These are phyloP conservation scores for Trichoderma atrobrunneum DNA, from an alignment of 2,329 filamentous ascomycete species.

Conservation along the genomic window DNA sequence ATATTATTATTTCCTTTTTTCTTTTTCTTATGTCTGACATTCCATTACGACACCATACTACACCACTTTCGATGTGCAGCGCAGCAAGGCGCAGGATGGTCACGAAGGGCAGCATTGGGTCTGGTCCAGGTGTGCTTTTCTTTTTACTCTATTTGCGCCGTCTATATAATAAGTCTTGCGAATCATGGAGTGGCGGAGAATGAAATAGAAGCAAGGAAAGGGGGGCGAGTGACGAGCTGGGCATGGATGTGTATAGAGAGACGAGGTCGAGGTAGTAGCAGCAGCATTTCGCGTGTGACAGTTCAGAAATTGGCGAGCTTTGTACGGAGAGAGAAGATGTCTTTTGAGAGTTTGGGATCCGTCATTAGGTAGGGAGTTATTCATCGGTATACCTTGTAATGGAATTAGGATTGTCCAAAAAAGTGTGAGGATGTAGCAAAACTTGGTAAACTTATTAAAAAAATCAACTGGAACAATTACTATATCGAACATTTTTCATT, in stretches of 20 bases:
- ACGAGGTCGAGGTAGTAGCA: constrained; percentile 3
- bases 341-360: constrained; percentile 22
- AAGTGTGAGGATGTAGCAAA: background rate
- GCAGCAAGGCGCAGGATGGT: constrained; percentile 40
- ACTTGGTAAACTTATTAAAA: background rate
- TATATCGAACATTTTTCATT: background rate
- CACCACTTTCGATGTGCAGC: constrained; percentile 37
- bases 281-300: constrained; percentile 1
- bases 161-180: constrained; percentile 27
- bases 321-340: constrained; percentile 13
- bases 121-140: constrained; percentile 31
- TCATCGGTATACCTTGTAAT: constrained; percentile 36
- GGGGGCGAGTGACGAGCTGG: background rate
- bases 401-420: constrained; percentile 31
- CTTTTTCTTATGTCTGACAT: constrained; percentile 32
- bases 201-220: constrained; percentile 10
- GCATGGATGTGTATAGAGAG: constrained; percentile 13
- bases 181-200: constrained; percentile 8
- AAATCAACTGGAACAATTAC: constrained; percentile 5
- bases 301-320: constrained; percentile 9
- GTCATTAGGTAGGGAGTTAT: constrained; percentile 29
- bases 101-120: constrained; percentile 39
- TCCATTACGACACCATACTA: constrained; percentile 37
- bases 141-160: constrained; percentile 24
- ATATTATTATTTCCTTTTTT: constrained; percentile 18